Conservation (phyloP, 2,329 filamentous ascomycete genomes). For the Epichloe sibirici region DNA sequence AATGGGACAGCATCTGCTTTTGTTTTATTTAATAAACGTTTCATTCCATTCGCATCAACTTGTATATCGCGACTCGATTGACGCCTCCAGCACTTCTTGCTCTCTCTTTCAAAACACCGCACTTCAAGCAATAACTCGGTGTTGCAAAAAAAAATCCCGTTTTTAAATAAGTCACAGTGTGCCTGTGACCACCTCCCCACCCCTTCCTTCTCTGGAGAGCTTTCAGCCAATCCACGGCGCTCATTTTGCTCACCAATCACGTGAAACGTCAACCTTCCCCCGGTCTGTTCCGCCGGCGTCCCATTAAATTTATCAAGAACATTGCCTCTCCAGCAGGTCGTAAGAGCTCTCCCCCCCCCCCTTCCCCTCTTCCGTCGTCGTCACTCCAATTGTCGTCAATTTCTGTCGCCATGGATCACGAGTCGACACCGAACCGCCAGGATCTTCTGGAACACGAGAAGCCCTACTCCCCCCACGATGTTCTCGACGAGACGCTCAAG, state of each 20-base stretch:
- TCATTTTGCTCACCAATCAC: constrained; percentile 27
- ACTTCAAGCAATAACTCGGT: no score
- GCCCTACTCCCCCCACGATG: constrained; percentile 61
- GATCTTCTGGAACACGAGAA: constrained; percentile 13
- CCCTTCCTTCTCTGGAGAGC: neutral
- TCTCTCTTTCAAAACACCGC: neutral
- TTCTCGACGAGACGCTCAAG: constrained; percentile 53
- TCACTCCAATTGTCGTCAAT: constrained; percentile 7
- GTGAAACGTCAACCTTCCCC: constrained; percentile 13
- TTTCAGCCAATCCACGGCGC: constrained; percentile 17
- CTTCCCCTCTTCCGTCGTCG: constrained; percentile 4
- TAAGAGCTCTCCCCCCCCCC: neutral
- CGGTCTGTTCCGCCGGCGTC: neutral
- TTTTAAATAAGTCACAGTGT: no score
- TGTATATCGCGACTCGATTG: neutral
- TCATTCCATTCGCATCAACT: no score
- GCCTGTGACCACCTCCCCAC: neutral
- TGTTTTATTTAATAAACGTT: no score
- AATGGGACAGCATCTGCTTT: no score
- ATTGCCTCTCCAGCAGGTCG: neutral
- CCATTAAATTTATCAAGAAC: neutral
- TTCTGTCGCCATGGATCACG: constrained; percentile 22
- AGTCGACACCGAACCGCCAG: constrained; percentile 16
- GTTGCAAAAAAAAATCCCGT: no score
- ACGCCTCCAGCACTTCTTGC: neutral